Evolutionary conservation across 495 filamentous ascomycete species (phyloP).

Genomic region (Trichoderma erinaceum): DNA sequence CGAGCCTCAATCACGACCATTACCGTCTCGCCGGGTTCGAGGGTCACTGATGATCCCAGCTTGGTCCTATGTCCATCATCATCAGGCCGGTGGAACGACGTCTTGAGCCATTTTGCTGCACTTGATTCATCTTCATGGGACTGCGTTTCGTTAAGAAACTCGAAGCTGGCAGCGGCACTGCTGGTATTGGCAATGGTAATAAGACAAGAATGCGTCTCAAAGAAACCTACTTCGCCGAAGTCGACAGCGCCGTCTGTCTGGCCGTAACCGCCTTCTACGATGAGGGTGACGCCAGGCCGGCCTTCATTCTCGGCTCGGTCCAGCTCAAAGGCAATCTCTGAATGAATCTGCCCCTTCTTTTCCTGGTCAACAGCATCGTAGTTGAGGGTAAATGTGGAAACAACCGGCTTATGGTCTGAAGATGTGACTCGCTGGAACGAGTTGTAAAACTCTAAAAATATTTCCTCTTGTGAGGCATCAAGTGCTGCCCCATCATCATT

Average conservation of each 20-base stretch:
- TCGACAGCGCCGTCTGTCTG: conserved; percentile 50
- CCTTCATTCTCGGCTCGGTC: conserved; percentile 92
- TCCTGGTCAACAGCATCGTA: conserved; percentile 82
- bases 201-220: conserved; percentile 53
- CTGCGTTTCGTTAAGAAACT: conserved; percentile 52
- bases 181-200: conserved; percentile 92
- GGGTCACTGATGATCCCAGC: conserved; percentile 46
- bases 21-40: conserved; percentile 78
- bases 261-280: conserved; percentile 55
- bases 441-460: conserved; percentile 67
- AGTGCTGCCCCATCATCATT: conserved; percentile 31
- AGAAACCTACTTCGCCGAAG: conserved; percentile 67
- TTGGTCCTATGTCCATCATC: conserved; percentile 34
- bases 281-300: conserved; percentile 74
- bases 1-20: conserved; percentile 59
- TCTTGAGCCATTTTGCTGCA: conserved; percentile 58
- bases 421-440: conserved; percentile 84
- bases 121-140: conserved; percentile 39
- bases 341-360: conserved; percentile 72
- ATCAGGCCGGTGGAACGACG: conserved; percentile 50
- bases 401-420: conserved; percentile 92
- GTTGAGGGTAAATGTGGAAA: conserved; percentile 68
- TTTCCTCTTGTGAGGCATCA: conserved; percentile 51
- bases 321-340: conserved; percentile 80
- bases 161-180: conserved; percentile 64